These are phyloP conservation scores for Halophytophthora batemanensis DNA, from an alignment of 352 stramenopile genomes.

Conservation along the genomic window DNA sequence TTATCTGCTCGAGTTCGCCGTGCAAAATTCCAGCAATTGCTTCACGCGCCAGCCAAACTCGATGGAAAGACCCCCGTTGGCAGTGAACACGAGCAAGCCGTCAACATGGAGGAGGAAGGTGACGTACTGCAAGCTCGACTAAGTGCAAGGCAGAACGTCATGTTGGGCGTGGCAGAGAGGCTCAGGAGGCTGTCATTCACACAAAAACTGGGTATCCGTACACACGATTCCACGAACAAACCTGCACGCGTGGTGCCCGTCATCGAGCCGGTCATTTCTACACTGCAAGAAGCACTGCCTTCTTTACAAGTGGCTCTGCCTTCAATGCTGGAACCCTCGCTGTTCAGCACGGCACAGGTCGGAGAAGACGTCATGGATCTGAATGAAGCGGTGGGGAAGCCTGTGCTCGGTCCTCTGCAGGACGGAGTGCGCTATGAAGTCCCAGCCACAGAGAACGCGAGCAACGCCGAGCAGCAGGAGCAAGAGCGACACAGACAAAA, in stretches of 20 bases:
- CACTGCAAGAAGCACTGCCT: constrained; percentile 5
- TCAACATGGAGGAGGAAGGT: constrained; percentile 8
- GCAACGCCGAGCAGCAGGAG: constrained; percentile 15
- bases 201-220: constrained; percentile 7
- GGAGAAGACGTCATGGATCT: constrained; percentile 33
- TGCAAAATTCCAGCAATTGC: constrained; percentile 36
- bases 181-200: constrained; percentile 15
- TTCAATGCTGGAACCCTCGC: constrained; percentile 29
- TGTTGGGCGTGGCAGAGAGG: constrained; percentile 15
- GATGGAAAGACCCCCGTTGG: constrained; percentile 7
- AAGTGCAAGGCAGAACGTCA: constrained; percentile 15
- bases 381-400: constrained; percentile 19
- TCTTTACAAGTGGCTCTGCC: constrained; percentile 5
- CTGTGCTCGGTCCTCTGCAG: constrained; percentile 32
- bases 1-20: constrained; percentile 28
- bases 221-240: not conserved
- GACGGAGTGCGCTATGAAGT: constrained; percentile 60
- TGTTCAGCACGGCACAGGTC: constrained; percentile 48
- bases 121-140: constrained; percentile 8
- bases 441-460: constrained; percentile 32
- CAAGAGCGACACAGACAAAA: constrained; percentile 9
- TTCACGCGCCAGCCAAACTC: constrained; percentile 21
- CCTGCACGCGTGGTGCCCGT: constrained; percentile 16
- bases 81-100: constrained; percentile 10
- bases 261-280: not conserved